phyloP scores from a whole-genome alignment of 768 basidiomycete genomes.

The Cystobasidium ongulense region DNA sequence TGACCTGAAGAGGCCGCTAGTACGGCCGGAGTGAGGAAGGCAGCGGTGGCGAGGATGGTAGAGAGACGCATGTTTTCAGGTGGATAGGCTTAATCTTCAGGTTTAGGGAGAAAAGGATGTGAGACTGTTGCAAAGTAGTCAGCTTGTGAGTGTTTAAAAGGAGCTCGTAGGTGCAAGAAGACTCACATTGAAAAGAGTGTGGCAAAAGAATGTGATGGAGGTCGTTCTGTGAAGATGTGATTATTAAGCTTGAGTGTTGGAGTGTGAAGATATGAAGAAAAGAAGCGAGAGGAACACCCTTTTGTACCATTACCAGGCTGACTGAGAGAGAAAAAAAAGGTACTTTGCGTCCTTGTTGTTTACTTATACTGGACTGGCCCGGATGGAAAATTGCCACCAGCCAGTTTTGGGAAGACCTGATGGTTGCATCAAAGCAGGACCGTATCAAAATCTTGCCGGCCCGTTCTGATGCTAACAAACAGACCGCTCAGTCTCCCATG shows the following conservation, averaged over 20 bases:
- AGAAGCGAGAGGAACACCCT: neutral
- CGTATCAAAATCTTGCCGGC: too few species aligned
- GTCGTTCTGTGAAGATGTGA: too few species aligned
- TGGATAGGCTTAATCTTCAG: too few species aligned
- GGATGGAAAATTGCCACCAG: too few species aligned
- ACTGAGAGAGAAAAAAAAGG: too few species aligned
- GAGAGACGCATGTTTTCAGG: slow-evolving; percentile 12
- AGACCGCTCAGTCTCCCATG: too few species aligned
- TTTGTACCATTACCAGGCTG: neutral
- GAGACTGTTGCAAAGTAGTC: neutral
- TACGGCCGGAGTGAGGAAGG: neutral
- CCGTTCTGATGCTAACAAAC: too few species aligned
- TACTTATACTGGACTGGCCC: too few species aligned
- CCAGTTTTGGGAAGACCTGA: too few species aligned
- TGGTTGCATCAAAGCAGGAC: too few species aligned
- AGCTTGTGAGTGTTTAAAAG: neutral
- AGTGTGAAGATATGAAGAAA: neutral
- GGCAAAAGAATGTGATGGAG: neutral
- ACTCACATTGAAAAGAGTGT: neutral
- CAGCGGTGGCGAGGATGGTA: neutral
- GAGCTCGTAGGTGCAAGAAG: neutral
- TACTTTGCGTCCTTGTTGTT: too few species aligned
- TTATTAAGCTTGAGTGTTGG: neutral
- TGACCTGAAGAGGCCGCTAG: neutral
- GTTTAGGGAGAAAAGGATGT: too few species aligned